phyloP scores from a whole-genome alignment of 495 filamentous ascomycete genomes.

The Halenospora varia region DNA sequence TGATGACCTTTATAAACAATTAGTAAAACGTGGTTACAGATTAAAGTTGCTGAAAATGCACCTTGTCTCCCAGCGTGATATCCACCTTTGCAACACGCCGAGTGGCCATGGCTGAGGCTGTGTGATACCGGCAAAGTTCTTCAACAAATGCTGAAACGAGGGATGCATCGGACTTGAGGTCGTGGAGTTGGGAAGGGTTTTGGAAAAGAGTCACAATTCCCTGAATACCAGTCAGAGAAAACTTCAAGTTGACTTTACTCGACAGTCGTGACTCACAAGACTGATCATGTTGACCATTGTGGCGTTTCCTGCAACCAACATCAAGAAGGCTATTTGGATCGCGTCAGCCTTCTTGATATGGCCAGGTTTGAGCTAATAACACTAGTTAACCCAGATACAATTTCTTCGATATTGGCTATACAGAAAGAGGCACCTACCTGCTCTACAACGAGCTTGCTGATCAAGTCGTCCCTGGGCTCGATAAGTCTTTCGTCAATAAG shows the following conservation, averaged over 20 bases:
- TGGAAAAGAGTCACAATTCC: conserved; percentile 37
- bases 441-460: conserved; percentile 37
- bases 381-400: background rate
- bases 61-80: conserved; percentile 36
- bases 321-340: conserved; percentile 39
- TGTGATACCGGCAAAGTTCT: conserved; percentile 43
- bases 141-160: conserved; percentile 34
- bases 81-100: conserved; percentile 39
- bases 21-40: no score
- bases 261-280: conserved; percentile 16
- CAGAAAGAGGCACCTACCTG: conserved; percentile 17
- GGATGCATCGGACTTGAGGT: conserved; percentile 33
- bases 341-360: conserved; percentile 34
- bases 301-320: conserved; percentile 43
- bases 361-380: conserved; percentile 27
- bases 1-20: no score
- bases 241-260: background rate
- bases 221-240: background rate
- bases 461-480: conserved; percentile 37
- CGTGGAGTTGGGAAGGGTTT: conserved; percentile 32
- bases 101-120: conserved; percentile 38
- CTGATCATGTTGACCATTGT: conserved; percentile 47
- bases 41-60: no score
- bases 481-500: conserved; percentile 33
- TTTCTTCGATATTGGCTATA: background rate